phyloP scores from a whole-genome alignment of 768 basidiomycete species.

The Kwoniella mangroviensis region DNA sequence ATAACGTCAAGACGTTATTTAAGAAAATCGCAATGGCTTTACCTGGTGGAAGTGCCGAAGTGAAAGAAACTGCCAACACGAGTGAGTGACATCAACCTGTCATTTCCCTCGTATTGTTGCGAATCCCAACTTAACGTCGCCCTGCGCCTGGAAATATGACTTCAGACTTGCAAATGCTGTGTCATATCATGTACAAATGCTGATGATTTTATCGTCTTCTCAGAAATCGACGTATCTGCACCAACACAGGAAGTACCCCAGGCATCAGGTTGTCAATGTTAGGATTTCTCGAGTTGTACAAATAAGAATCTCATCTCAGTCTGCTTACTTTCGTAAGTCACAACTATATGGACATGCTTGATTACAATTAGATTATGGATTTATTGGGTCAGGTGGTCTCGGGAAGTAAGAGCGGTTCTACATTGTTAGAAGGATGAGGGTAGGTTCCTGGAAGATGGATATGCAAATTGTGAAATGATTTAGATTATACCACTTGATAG shows the following conservation, averaged over 20 bases:
- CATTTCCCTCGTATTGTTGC: too few relatives aligned
- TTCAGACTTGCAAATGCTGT: constrained; percentile 5
- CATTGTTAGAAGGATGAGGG: too few relatives aligned
- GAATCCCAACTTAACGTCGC: too few relatives aligned
- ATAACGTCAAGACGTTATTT: constrained; percentile 98
- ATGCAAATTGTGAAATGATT: too few relatives aligned
- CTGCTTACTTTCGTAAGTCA: not conserved
- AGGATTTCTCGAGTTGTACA: constrained; percentile 5
- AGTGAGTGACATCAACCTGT: too few relatives aligned
- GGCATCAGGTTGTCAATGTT: constrained; percentile 81
- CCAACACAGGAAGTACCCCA: constrained; percentile 74
- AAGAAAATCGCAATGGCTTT: constrained; percentile 99
- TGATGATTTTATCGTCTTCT: not conserved
- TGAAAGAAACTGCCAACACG: constrained; percentile 64
- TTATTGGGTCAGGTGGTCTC: too few relatives aligned
- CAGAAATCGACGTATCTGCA: constrained; percentile 91
- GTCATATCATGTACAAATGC: not conserved
- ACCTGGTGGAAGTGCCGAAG: constrained; percentile 79
- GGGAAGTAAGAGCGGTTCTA: too few relatives aligned
- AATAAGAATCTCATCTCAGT: not conserved
- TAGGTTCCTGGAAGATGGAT: too few relatives aligned
- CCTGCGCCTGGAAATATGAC: too few relatives aligned
- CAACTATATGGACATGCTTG: too few relatives aligned
- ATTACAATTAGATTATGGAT: too few relatives aligned
- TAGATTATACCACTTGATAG: too few relatives aligned